Percentiles rank a stretch among this genome's conserved stretches.
Conservation (phyloP, 2,329 filamentous ascomycete species). For the Penicillium polonicum region DNA sequence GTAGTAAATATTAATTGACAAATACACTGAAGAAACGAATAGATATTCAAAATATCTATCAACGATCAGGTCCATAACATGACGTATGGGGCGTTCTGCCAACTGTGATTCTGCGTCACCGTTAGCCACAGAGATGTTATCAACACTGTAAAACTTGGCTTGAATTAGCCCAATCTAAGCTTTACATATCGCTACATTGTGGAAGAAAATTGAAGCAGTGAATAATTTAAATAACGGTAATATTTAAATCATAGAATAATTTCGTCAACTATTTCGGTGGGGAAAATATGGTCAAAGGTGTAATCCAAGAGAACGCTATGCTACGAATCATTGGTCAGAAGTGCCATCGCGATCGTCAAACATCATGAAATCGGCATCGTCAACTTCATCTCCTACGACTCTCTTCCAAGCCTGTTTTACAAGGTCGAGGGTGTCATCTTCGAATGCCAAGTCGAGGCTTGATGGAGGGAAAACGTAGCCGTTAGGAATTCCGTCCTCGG, state of each 20-base stretch:
- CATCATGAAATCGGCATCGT: slow-evolving; percentile 64
- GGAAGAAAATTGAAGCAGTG: not conserved
- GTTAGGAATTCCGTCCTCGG: slow-evolving; percentile 36
- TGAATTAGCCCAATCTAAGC: not conserved
- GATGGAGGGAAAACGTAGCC: slow-evolving; percentile 59
- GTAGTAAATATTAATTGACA: not conserved
- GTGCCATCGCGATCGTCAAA: slow-evolving; percentile 72
- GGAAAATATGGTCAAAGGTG: not conserved
- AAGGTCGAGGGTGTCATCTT: slow-evolving; percentile 65
- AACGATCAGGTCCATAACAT: slow-evolving; percentile 9
- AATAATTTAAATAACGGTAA: not conserved
- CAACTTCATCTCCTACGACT: slow-evolving; percentile 55
- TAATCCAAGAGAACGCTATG: slow-evolving; percentile 4
- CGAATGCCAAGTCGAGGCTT: slow-evolving; percentile 67
- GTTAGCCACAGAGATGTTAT: not conserved
- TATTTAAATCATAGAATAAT: not conserved
- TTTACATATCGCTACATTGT: not conserved
- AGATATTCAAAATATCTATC: slow-evolving; percentile 9
- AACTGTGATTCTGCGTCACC: slow-evolving; percentile 22
- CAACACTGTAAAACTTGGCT: not conserved
- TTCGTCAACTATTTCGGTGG: slow-evolving; percentile 4
- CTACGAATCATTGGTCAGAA: slow-evolving; percentile 49
- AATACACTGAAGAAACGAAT: not conserved
- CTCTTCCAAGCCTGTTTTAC: slow-evolving; percentile 70
- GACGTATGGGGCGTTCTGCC: slow-evolving; percentile 26